Evolutionary conservation across 2,329 filamentous ascomycete species (phyloP), one percentile per base, ranked within the genome.

Genomic region (Emmonsia crescens): DNA sequence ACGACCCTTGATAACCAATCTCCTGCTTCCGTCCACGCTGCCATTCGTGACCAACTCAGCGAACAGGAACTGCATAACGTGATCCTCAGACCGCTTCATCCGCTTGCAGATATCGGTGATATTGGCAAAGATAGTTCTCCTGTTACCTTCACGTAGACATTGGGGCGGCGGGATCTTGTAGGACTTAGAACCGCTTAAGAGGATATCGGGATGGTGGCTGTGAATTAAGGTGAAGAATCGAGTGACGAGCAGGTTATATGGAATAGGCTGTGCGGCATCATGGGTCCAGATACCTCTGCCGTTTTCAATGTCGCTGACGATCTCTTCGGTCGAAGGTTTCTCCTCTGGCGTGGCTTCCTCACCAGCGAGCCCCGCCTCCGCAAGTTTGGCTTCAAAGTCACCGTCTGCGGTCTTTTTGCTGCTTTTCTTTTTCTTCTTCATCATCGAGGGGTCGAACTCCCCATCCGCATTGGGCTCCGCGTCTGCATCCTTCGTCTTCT

Each of bases 91-190:
- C 76, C 94, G 86, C 87, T 99, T 99, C 92, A 99, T 97, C 71
- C 93, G 87, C 84, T 96, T 96, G 84, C 91, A 96, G 72, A 99
- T 97, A 75, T 99, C 94, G 75, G 91, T 86, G 73, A 99, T 94
- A 82, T 99, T 99, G 82, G 93, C 94, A 73, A 99, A 99, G 73
- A 99, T 96, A 65, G 94, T 99, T 87, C 96, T 96, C 85, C 96
- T 95, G 86, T 99, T 99, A 76, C 94, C 94, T 91, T 99, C 94
- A 80, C 94, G 92, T 74, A 97, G 86, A 80, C 94, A 97, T 82
- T 99, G 94, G 58, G 94, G 94, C 60, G 94, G 94, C 59, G 94
- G 94, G 69, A 99, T 99, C 86, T 97, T 97, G 86, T 97, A 99
- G 78, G 89, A 95, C 83, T 91, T 94, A 72, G 87, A 86, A 68